Conservation (phyloP, 2,329 filamentous ascomycete species). For the Westerdykella aurantiaca region DNA sequence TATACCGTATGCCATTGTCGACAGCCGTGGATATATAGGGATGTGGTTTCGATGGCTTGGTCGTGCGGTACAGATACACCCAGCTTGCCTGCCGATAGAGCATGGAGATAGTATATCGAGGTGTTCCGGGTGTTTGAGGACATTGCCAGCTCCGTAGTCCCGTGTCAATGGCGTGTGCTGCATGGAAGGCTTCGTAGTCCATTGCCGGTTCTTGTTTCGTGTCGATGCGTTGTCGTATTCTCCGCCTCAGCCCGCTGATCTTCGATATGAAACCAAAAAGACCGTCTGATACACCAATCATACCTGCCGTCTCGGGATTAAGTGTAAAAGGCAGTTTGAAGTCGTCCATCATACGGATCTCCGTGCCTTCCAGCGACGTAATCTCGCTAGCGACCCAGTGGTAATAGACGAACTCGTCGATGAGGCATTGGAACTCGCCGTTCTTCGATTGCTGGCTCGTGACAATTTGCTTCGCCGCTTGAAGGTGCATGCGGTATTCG, state of each 20-base stretch:
- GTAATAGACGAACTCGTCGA: conserved; percentile 76
- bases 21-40: conserved; percentile 53
- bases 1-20: conserved; percentile 52
- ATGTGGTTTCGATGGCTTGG: conserved; percentile 51
- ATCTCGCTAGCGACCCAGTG: conserved; percentile 59
- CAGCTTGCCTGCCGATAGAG: conserved; percentile 58
- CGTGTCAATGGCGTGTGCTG: conserved; percentile 69
- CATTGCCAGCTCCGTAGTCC: conserved; percentile 71
- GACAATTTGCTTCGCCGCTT: conserved; percentile 68
- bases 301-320: conserved; percentile 51
- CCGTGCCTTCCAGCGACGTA: conserved; percentile 50
- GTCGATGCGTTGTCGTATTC: conserved; percentile 62
- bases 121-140: conserved; percentile 45
- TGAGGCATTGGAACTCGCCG: conserved; percentile 65
- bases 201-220: conserved; percentile 60
- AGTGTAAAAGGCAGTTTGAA: conserved; percentile 52
- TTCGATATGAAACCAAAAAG: conserved; percentile 72
- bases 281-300: conserved; percentile 77
- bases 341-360: conserved; percentile 49
- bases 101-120: conserved; percentile 53
- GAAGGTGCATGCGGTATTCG: conserved; percentile 73
- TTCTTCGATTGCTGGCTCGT: conserved; percentile 54
- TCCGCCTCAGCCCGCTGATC: conserved; percentile 71
- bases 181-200: conserved; percentile 66
- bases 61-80: conserved; percentile 59